Evolutionary conservation across 1,284 basidiomycete species (phyloP).

Genomic region (Boletellus deceptivus): DNA sequence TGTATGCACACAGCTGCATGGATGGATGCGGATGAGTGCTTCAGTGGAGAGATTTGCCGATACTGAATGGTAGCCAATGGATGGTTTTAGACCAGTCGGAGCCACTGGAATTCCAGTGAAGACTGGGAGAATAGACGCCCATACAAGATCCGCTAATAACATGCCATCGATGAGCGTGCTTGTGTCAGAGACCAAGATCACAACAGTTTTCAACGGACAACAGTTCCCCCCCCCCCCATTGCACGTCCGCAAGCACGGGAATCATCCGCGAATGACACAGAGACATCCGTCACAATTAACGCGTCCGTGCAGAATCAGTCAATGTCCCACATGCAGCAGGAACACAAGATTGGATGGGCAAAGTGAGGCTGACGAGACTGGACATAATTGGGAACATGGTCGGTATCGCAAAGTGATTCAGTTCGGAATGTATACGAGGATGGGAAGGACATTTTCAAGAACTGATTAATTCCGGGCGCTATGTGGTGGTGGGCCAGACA

Average conservation of each 20-base stretch:
- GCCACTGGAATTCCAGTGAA: too few relatives aligned
- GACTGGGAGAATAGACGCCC: too few relatives aligned
- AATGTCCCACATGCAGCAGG: slow-evolving; percentile 27
- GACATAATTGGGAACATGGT: slow-evolving; percentile 31
- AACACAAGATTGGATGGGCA: slow-evolving; percentile 25
- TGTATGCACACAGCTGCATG: too few relatives aligned
- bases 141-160: too few relatives aligned
- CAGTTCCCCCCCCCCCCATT: slow-evolving; percentile 29
- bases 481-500: slow-evolving; percentile 23
- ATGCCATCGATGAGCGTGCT: too few relatives aligned
- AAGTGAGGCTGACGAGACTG: slow-evolving; percentile 6
- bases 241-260: slow-evolving; percentile 22
- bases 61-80: too few relatives aligned
- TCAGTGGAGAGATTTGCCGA: too few relatives aligned
- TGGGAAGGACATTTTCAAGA: slow-evolving; percentile 38
- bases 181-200: too few relatives aligned
- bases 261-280: slow-evolving; percentile 23
- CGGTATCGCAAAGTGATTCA: slow-evolving; percentile 36
- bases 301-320: slow-evolving; percentile 21
- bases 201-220: slow-evolving; percentile 18
- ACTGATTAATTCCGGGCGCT: slow-evolving; percentile 42
- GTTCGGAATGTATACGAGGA: slow-evolving; percentile 38
- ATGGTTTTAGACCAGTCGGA: too few relatives aligned
- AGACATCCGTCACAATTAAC: slow-evolving; percentile 28
- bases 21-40: too few relatives aligned